These are phyloP conservation scores for Colletotrichum noveboracense DNA, from an alignment of 2,329 filamentous ascomycete genomes.

Conservation along the genomic window DNA sequence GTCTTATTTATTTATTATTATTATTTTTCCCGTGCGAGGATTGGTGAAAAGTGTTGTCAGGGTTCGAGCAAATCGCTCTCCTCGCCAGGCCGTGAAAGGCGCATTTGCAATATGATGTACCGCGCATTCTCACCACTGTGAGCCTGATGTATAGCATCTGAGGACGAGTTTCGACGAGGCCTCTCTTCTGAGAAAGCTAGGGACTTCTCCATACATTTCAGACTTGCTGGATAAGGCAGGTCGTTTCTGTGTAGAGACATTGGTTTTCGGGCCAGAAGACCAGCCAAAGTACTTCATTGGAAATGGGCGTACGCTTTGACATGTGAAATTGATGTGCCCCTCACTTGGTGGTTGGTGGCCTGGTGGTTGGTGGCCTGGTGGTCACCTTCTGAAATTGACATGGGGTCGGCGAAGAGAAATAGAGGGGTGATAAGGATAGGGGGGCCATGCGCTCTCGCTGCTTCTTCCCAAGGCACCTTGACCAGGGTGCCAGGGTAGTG, in stretches of 20 bases:
- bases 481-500: neutral
- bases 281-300: neutral
- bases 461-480: neutral
- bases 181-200: neutral
- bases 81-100: neutral
- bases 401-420: neutral
- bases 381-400: neutral
- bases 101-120: neutral
- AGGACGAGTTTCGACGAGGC: neutral
- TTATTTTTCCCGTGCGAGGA: too few species aligned
- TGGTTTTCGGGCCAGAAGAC: neutral
- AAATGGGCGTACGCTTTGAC: neutral
- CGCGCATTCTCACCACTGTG: neutral
- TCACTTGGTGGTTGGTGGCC: neutral
- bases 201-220: neutral
- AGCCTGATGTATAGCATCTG: neutral
- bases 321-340: neutral
- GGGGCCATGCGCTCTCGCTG: neutral
- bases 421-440: neutral
- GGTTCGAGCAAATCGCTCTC: neutral
- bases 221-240: constrained; percentile 5
- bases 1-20: too few species aligned
- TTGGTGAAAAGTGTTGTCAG: neutral
- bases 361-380: neutral
- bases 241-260: neutral